Evolutionary conservation across 805 yeast genomes (phyloP).

Genomic region (Spathaspora hagerdaliae): DNA sequence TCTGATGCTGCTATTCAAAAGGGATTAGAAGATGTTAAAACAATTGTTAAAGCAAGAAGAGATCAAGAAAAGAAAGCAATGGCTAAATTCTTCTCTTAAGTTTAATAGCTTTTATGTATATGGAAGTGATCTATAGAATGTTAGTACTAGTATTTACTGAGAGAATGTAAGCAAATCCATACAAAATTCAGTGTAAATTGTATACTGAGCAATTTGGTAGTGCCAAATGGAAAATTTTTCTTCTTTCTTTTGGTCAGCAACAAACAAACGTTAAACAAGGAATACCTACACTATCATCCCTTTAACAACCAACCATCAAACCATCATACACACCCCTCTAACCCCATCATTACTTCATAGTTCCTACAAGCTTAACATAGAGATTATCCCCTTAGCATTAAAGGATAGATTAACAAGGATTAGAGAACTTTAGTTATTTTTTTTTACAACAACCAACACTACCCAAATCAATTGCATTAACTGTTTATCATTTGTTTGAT

Average conservation of each 20-base stretch:
- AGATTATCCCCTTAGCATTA: no score
- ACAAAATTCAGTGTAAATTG: background rate
- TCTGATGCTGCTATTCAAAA: constrained; percentile 66
- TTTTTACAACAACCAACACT: background rate
- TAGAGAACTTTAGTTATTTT: background rate
- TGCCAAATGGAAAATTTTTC: no score
- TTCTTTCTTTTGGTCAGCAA: no score
- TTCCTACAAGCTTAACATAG: no score
- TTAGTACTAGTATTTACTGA: background rate
- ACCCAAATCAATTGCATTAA: background rate
- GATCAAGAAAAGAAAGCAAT: constrained; percentile 72
- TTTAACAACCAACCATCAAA: no score
- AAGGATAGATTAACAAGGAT: no score
- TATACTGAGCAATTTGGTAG: background rate
- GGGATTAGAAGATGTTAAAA: constrained; percentile 59
- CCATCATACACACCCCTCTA: no score
- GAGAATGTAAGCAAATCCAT: background rate
- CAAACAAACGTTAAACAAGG: no score
- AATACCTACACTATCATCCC: no score
- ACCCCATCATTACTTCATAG: no score
- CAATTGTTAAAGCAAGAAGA: constrained; percentile 46
- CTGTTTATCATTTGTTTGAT: background rate
- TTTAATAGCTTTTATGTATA: background rate
- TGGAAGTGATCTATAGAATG: background rate
- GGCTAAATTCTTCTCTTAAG: constrained; percentile 60